phyloP scores from a whole-genome alignment of 257 asterid genomes.

The Dorcoceras hygrometricum region DNA sequence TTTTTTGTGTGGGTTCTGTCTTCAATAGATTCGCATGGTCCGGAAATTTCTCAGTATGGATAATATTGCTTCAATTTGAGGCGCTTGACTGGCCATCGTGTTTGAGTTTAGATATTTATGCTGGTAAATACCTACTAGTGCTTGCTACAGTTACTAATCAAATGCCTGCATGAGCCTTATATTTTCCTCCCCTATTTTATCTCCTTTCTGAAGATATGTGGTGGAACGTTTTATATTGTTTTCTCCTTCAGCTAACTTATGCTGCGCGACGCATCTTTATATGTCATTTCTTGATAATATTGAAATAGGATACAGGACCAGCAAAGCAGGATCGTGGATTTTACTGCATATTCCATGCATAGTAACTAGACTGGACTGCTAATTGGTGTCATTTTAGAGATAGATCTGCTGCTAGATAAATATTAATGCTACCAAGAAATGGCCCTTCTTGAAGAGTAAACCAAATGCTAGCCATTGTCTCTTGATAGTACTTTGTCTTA shows the following conservation, averaged over 20 bases:
- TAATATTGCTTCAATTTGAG: background rate
- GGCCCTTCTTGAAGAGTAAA: background rate
- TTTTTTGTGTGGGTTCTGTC: background rate
- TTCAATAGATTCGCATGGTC: background rate
- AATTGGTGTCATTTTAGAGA: background rate
- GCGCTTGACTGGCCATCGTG: no score
- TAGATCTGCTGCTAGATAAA: background rate
- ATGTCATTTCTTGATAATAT: background rate
- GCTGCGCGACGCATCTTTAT: no score
- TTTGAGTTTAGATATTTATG: no score
- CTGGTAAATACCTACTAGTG: no score
- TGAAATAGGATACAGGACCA: background rate
- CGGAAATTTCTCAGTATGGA: background rate
- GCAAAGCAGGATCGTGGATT: background rate
- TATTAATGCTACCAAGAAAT: background rate
- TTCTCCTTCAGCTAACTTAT: no score
- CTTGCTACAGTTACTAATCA: no score
- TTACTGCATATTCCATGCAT: background rate
- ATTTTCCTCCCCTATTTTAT: no score
- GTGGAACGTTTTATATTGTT: background rate
- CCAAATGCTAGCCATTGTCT: background rate
- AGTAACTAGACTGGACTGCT: background rate
- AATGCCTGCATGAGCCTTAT: no score
- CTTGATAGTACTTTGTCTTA: background rate
- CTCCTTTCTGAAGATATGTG: background rate